phyloP scores from a whole-genome alignment of 371 early-diverging fungal genomes.

The Mortierella sp. region DNA sequence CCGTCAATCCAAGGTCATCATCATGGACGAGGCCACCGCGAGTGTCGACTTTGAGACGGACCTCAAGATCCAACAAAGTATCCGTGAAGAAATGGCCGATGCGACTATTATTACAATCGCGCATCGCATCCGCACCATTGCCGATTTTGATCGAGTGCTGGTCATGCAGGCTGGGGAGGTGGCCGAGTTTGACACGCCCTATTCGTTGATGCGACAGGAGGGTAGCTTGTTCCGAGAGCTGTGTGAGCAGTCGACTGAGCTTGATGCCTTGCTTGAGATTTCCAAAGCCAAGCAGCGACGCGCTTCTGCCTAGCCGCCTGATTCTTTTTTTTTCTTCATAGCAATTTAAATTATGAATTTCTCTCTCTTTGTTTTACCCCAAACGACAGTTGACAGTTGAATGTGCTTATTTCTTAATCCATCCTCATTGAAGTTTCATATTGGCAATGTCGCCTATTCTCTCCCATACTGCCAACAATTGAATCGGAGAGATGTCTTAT shows the following conservation, averaged over 20 bases:
- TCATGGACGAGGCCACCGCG: constrained; percentile 91
- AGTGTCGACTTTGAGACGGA: constrained; percentile 79
- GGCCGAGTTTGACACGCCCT: constrained; percentile 75
- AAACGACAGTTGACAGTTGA: too few species aligned
- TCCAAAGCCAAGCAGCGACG: constrained; percentile 58
- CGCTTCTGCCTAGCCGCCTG: constrained; percentile 1
- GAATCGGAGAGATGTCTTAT: too few species aligned
- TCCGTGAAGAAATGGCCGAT: constrained; percentile 71
- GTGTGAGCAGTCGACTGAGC: constrained; percentile 78
- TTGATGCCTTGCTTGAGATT: constrained; percentile 66
- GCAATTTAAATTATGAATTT: too few species aligned
- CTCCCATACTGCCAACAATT: too few species aligned
- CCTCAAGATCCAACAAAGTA: constrained; percentile 74
- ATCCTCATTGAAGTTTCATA: too few species aligned
- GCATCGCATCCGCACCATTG: constrained; percentile 80
- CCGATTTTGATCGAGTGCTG: constrained; percentile 85
- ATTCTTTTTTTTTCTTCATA: background rate
- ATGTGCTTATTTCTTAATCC: too few species aligned
- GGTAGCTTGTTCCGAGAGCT: constrained; percentile 70
- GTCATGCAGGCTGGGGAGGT: constrained; percentile 75
- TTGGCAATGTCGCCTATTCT: too few species aligned
- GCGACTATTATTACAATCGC: constrained; percentile 77
- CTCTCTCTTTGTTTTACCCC: too few species aligned
- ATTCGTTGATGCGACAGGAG: constrained; percentile 60
- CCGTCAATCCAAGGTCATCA: constrained; percentile 70